Percentiles rank a stretch among this genome's conserved stretches.
Evolutionary conservation across 2,329 filamentous ascomycete species (phyloP).

Genomic region (Endothia cerciana): DNA sequence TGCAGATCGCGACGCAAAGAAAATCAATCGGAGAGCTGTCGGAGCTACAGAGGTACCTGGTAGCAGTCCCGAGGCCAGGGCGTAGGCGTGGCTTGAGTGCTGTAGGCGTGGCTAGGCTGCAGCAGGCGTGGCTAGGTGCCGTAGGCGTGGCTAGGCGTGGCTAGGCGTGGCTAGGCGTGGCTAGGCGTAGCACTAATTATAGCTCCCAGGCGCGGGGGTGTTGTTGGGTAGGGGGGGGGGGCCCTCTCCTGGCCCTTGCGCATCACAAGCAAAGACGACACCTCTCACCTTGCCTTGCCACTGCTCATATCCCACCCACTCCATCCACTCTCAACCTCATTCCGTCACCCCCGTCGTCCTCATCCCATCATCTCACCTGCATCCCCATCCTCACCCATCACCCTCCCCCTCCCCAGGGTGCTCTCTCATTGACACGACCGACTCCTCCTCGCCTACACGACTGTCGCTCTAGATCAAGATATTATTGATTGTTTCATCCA

Average conservation of each 20-base stretch:
- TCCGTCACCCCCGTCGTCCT: slow-evolving; percentile 12
- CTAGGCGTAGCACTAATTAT: neutral
- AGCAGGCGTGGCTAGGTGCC: neutral
- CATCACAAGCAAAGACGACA: slow-evolving; percentile 3
- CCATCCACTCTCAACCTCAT: slow-evolving; percentile 10
- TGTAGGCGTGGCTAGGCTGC: neutral
- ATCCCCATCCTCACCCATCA: neutral
- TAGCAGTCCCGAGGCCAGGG: neutral
- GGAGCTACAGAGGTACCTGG: neutral
- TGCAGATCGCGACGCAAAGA: slow-evolving; percentile 1
- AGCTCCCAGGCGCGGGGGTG: no score
- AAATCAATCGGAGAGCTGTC: neutral
- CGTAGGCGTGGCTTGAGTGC: neutral
- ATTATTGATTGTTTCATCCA: neutral
- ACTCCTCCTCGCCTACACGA: neutral
- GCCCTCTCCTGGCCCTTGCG: neutral
- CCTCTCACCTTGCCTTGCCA: neutral
- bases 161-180: neutral
- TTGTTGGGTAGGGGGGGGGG: no score
- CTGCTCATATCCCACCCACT: no score
- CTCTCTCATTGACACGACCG: neutral
- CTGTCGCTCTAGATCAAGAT: neutral
- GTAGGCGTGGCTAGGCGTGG: neutral
- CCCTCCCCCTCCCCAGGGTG: neutral
- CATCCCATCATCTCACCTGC: neutral